Conservation (phyloP, 768 basidiomycete genomes). For the Lactifluus subvellereus region DNA sequence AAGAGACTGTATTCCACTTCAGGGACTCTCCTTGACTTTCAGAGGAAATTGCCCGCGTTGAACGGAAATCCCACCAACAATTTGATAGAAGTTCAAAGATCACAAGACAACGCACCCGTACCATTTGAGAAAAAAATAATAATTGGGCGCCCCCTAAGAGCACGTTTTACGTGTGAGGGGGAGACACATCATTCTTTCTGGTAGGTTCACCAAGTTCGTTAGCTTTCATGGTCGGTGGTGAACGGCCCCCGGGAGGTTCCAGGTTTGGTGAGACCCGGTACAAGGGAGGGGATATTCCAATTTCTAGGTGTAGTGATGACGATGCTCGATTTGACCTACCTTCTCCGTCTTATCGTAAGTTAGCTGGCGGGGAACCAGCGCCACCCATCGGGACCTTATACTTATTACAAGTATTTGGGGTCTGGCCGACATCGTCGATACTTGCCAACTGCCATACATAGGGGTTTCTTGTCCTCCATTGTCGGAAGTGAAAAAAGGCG, state of each 20-base stretch:
- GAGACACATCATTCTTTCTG: background rate
- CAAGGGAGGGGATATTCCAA: background rate
- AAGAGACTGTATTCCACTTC: background rate
- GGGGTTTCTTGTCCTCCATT: background rate
- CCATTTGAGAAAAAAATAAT: background rate
- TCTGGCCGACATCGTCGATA: background rate
- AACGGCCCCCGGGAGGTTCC: background rate
- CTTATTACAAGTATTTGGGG: background rate
- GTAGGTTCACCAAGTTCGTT: background rate
- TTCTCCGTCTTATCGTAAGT: background rate
- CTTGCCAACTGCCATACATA: conserved; percentile 1
- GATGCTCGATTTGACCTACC: background rate
- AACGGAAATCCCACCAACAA: background rate
- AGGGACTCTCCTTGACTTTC: background rate
- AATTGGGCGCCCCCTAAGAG: background rate
- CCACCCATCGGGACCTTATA: conserved; percentile 2
- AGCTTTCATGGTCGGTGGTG: conserved; percentile 1
- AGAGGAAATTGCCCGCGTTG: background rate
- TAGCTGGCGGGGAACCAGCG: conserved; percentile 2
- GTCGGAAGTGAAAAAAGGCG: conserved; percentile 4
- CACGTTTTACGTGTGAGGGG: conserved; percentile 10
- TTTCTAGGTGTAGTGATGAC: conserved; percentile 4
- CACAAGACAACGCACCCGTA: background rate
- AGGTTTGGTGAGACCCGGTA: background rate
- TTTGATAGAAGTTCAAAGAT: background rate